Conservation (phyloP, 345 rosid species). For the Laguncularia racemosa region DNA sequence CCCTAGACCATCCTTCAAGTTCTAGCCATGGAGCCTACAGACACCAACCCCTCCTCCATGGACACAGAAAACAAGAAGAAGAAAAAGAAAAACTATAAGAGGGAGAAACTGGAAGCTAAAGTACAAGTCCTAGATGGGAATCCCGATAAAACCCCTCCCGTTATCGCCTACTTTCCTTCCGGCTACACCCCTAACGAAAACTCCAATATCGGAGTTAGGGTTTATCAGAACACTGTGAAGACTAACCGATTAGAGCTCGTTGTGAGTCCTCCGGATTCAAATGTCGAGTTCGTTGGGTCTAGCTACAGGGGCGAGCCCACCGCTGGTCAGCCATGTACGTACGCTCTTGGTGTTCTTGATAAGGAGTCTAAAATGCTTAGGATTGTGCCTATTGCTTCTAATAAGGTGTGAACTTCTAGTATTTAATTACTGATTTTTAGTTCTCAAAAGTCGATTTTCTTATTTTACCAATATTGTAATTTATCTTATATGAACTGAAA, state of each 20-base stretch:
- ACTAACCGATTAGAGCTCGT: conserved; percentile 55
- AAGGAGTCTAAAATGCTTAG: conserved; percentile 49
- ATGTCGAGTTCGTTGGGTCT: conserved; percentile 68
- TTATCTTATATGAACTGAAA: too few species aligned
- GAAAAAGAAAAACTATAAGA: neutral
- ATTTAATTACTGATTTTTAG: too few species aligned
- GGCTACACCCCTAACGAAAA: conserved; percentile 40
- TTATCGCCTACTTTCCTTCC: conserved; percentile 74
- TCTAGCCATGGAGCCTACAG: neutral
- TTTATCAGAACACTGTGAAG: conserved; percentile 8
- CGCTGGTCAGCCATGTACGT: conserved; percentile 49
- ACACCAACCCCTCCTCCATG: neutral
- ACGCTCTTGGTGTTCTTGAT: conserved; percentile 66
- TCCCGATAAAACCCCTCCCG: conserved; percentile 41
- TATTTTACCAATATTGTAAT: neutral
- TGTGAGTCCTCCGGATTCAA: conserved; percentile 51
- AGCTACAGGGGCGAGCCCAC: conserved; percentile 61
- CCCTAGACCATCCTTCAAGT: neutral
- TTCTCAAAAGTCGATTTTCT: neutral
- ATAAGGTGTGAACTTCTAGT: conserved; percentile 39
- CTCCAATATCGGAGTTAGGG: conserved; percentile 1
- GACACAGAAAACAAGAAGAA: conserved; percentile 13
- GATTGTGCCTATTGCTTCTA: conserved; percentile 65
- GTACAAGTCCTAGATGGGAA: conserved; percentile 32
- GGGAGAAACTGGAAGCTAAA: conserved; percentile 21